Evolutionary conservation across 495 filamentous ascomycete species (phyloP).

Genomic region (Geoglossum glabrum): DNA sequence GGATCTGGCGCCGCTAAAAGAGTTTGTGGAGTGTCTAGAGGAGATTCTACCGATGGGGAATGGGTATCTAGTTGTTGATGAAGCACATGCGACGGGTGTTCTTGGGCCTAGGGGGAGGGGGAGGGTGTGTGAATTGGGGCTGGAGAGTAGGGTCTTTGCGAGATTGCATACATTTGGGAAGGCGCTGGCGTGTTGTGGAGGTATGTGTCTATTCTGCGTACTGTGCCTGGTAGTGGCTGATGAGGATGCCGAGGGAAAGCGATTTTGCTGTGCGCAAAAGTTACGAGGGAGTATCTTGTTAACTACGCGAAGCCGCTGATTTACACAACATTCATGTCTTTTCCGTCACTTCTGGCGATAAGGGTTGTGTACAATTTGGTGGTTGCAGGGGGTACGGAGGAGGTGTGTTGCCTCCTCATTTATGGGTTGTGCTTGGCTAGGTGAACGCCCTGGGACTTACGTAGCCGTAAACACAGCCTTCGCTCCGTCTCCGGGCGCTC

Average conservation of each 20-base stretch:
- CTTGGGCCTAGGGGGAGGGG: slow-evolving; percentile 43
- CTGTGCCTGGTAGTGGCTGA: slow-evolving; percentile 14
- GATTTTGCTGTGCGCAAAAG: slow-evolving; percentile 19
- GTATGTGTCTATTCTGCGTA: slow-evolving; percentile 24
- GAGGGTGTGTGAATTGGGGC: slow-evolving; percentile 40
- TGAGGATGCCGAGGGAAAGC: background rate
- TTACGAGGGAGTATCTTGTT: slow-evolving; percentile 34
- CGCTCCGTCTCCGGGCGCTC: slow-evolving; percentile 4
- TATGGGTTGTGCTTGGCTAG: too few relatives aligned
- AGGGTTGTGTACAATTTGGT: slow-evolving; percentile 28
- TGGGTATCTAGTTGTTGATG: slow-evolving; percentile 55
- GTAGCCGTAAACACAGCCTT: slow-evolving; percentile 1
- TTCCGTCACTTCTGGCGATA: slow-evolving; percentile 31
- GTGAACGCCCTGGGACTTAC: too few relatives aligned
- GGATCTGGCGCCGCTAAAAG: slow-evolving; percentile 41
- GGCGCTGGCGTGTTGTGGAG: slow-evolving; percentile 49
- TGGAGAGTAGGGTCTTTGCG: slow-evolving; percentile 48
- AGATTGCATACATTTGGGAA: slow-evolving; percentile 64
- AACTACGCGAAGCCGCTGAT: slow-evolving; percentile 42
- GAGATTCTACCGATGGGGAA: slow-evolving; percentile 33
- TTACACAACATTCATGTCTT: slow-evolving; percentile 38
- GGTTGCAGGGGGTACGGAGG: slow-evolving; percentile 21
- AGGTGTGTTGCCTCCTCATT: slow-evolving; percentile 10
- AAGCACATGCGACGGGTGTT: slow-evolving; percentile 56
- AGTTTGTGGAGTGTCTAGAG: slow-evolving; percentile 37